These are phyloP conservation scores for Fusarium sp. DNA, from an alignment of 2,329 filamentous ascomycete species.

Conservation along the genomic window DNA sequence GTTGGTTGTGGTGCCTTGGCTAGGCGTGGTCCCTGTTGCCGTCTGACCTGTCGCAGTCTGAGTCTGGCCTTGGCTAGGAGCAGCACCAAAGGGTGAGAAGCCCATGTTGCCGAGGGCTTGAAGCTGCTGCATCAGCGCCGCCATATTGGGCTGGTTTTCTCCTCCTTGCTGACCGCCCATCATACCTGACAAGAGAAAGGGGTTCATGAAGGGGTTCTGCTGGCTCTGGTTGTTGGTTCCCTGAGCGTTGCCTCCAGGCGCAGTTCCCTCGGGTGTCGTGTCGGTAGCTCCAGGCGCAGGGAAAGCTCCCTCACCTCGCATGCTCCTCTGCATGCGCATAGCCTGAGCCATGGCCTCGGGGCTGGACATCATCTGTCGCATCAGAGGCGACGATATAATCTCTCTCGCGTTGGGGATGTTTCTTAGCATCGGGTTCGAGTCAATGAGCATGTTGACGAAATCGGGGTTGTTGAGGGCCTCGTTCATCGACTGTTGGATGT, in stretches of 20 bases:
- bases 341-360: constrained; percentile 86
- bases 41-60: constrained; percentile 46
- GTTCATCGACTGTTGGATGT: constrained; percentile 88
- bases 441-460: constrained; percentile 94
- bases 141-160: constrained; percentile 20
- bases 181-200: constrained; percentile 46
- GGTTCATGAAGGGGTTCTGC: constrained; percentile 59
- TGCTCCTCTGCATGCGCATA: constrained; percentile 82
- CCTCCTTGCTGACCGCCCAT: constrained; percentile 33
- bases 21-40: constrained; percentile 44
- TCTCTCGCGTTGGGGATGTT: constrained; percentile 81
- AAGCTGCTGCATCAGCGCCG: constrained; percentile 45
- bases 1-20: constrained; percentile 40
- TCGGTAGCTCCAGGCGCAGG: constrained; percentile 94
- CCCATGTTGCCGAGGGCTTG: constrained; percentile 46
- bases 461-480: constrained; percentile 96
- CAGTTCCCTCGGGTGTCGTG: constrained; percentile 73
- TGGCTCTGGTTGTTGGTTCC: constrained; percentile 44
- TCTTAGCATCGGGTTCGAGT: constrained; percentile 86
- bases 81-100: constrained; percentile 52
- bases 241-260: constrained; percentile 47
- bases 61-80: constrained; percentile 1
- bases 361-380: constrained; percentile 93
- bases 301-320: constrained; percentile 74
- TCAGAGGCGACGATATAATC: constrained; percentile 88